Evolutionary conservation across 2,329 filamentous ascomycete species (phyloP), one percentile per base, ranked within the genome.

Genomic region (Fusarium torulosum): DNA sequence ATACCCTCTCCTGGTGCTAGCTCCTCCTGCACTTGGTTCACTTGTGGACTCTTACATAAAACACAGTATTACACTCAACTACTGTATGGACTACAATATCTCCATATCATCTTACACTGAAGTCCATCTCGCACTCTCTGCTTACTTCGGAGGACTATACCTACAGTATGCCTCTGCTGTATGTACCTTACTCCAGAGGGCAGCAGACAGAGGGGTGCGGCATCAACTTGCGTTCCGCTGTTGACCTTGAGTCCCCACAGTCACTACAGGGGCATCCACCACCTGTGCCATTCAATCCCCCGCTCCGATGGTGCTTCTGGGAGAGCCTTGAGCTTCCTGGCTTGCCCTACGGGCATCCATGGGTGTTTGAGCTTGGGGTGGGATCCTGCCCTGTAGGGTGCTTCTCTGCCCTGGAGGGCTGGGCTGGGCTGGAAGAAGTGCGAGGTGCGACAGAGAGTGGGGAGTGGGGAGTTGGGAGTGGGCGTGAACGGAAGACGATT

Each of bases 391-490:
- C 44, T 66, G 53, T 63, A 65, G 59, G 64, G 52, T 67, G 63
- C 31, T 58, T 52, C 44, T 67, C 63, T 67, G 64, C 64, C 64
- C 65, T 65, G 64, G 35, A 68, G 50, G 65, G 65, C 65, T 67
- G 56, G 52, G 23, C 17, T 43, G 19, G 21, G 33, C 25, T 23
- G 35, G 29, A 37, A n/a, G 35, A 37, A 37, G 35, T 37, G 35
- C 35, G 35, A n/a, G 9, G 35, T 35, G 14, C 31, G 14, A 35
- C 14, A 35, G 35, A 19, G 46, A 23, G n/a, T n/a, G 23, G 25
- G 11, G 27, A 27, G 27, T 29, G 27, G 27, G 5, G 2, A 15
- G 20, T n/a, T n/a, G n/a, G n/a, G n/a, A n/a, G n/a, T 17, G 20
- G 37, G 54, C 21, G 65, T 58, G 45, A 38, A 35, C 51, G 35